phyloP scores from a whole-genome alignment of 768 basidiomycete species.

The Phylloporus rhodoxanthus region DNA sequence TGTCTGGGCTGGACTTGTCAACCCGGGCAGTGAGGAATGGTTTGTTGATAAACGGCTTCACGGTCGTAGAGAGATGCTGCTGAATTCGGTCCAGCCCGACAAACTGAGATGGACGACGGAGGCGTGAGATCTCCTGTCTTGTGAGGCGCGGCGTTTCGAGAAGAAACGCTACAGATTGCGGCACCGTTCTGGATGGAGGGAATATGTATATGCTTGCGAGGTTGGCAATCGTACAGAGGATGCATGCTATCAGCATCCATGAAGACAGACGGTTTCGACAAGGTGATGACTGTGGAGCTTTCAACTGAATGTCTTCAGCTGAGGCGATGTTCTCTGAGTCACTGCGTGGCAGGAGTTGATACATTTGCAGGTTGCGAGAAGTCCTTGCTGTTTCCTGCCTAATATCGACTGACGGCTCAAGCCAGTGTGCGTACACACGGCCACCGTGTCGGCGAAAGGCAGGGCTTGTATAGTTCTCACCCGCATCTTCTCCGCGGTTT shows the following conservation, averaged over 20 bases:
- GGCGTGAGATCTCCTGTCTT: slow-evolving; percentile 10
- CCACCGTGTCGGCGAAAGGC: no score
- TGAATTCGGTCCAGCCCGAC: slow-evolving; percentile 24
- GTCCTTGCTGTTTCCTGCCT: background rate
- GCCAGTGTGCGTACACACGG: no score
- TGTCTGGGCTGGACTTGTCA: background rate
- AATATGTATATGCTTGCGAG: slow-evolving; percentile 4
- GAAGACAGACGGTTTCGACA: background rate
- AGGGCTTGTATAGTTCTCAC: background rate
- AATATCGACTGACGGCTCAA: background rate
- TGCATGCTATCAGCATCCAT: slow-evolving; percentile 1
- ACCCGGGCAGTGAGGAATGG: slow-evolving; percentile 4
- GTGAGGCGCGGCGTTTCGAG: slow-evolving; percentile 3
- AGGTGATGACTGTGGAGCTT: background rate
- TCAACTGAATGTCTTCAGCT: background rate
- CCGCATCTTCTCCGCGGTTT: background rate
- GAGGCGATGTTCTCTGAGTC: background rate
- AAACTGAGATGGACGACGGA: slow-evolving; percentile 27
- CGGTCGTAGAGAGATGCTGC: slow-evolving; percentile 6
- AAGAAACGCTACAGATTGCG: slow-evolving; percentile 4
- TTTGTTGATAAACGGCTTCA: slow-evolving; percentile 3
- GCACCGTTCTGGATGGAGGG: background rate
- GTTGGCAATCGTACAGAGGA: slow-evolving; percentile 5
- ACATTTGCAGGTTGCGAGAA: background rate
- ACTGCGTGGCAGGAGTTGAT: slow-evolving; percentile 2